Conservation (phyloP, 73 alveolate genomes). For the Paraurostyla sp. region DNA sequence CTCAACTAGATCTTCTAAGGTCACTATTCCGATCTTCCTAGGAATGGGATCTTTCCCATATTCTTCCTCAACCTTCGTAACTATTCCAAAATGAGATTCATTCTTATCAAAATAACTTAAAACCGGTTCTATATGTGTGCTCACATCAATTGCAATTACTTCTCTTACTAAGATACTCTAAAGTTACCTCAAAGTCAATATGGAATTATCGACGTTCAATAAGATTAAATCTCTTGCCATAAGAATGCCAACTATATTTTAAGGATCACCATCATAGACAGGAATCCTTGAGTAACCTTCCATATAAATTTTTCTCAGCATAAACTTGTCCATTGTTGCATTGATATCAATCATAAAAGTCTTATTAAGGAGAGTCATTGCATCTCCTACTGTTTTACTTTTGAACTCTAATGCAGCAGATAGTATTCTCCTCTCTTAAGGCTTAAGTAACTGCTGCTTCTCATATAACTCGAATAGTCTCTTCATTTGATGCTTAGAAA, state of each 20-base stretch:
- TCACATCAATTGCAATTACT: not conserved
- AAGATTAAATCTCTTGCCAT: constrained; percentile 59
- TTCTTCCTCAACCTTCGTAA: constrained; percentile 74
- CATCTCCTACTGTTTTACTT: constrained; percentile 7
- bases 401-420: constrained; percentile 61
- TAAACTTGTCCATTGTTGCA: not conserved
- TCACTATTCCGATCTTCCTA: constrained; percentile 78
- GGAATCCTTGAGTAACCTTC: constrained; percentile 67
- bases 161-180: not conserved
- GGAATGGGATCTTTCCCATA: constrained; percentile 54
- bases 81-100: constrained; percentile 89
- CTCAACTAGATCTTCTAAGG: constrained; percentile 93
- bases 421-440: constrained; percentile 60
- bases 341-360: constrained; percentile 61
- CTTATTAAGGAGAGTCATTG: constrained; percentile 62
- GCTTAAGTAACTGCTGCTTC: constrained; percentile 22
- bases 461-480: constrained; percentile 51
- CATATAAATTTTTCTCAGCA: constrained; percentile 25
- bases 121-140: constrained; percentile 1
- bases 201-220: not conserved
- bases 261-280: constrained; percentile 39
- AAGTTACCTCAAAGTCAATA: not conserved
- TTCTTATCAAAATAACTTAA: constrained; percentile 41
- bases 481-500: constrained; percentile 48
- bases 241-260: constrained; percentile 49